Evolutionary conservation across 352 stramenopile genomes (phyloP).

Genomic region (Phytophthora melonis): DNA sequence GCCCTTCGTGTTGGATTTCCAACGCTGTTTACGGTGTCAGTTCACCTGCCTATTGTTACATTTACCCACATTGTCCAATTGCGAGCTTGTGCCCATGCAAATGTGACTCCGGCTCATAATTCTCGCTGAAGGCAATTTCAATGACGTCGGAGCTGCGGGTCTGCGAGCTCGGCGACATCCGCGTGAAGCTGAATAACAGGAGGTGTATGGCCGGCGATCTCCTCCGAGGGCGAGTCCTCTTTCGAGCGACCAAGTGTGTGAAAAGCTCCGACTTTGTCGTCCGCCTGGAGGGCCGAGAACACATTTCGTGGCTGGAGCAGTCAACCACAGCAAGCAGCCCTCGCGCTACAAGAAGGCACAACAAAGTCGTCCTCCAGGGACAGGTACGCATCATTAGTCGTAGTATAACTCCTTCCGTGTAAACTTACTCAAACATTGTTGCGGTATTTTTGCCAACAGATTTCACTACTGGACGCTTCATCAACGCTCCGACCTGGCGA

Average conservation of each 20-base stretch:
- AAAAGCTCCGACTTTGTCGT: constrained; percentile 23
- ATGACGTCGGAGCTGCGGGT: background rate
- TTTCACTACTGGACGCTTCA: constrained; percentile 1
- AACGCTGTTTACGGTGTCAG: too few species aligned
- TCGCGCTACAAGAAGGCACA: constrained; percentile 7
- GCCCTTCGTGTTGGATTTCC: too few species aligned
- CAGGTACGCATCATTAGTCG: background rate
- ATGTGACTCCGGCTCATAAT: too few species aligned
- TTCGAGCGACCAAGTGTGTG: constrained; percentile 9
- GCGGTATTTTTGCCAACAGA: background rate
- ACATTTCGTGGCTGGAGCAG: constrained; percentile 29
- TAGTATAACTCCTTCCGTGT: background rate
- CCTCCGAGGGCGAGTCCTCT: constrained; percentile 11
- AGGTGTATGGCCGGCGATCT: constrained; percentile 14
- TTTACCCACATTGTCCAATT: too few species aligned
- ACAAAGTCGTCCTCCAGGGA: constrained; percentile 7
- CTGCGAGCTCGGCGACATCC: background rate
- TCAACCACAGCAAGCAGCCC: background rate
- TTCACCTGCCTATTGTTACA: too few species aligned
- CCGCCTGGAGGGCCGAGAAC: constrained; percentile 17
- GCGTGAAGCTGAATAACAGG: constrained; percentile 9
- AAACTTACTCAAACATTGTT: background rate
- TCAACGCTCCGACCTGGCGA: constrained; percentile 5
- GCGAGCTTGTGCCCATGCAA: too few species aligned
- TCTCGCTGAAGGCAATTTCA: background rate